Conservation (phyloP, 2,329 filamentous ascomycete genomes). For the Fusarium solani-melongenae region DNA sequence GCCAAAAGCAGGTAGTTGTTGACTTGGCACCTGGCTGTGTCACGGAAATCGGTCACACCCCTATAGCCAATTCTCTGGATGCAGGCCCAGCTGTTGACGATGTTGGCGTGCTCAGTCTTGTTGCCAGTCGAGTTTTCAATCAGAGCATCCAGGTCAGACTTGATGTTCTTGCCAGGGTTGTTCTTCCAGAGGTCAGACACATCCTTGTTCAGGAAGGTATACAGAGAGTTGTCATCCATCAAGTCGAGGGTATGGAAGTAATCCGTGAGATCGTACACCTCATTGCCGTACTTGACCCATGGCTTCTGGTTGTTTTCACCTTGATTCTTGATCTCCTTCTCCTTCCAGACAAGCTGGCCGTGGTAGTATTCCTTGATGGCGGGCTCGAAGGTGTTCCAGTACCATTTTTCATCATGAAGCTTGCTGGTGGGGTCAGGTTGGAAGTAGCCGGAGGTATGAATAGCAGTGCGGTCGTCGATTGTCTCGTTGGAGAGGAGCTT, state of each 20-base stretch:
- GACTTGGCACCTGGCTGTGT: slow-evolving; percentile 79
- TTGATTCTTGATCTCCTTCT: slow-evolving; percentile 67
- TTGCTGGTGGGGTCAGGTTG: slow-evolving; percentile 65
- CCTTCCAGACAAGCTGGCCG: slow-evolving; percentile 82
- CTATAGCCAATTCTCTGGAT: slow-evolving; percentile 85
- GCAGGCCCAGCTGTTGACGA: slow-evolving; percentile 79
- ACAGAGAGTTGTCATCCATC: slow-evolving; percentile 65
- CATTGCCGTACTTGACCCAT: slow-evolving; percentile 83
- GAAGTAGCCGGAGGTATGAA: slow-evolving; percentile 77
- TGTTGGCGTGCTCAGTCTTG: slow-evolving; percentile 58
- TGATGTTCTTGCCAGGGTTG: slow-evolving; percentile 85
- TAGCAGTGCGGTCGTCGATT: slow-evolving; percentile 61
- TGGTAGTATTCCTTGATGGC: slow-evolving; percentile 88
- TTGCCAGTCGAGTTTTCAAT: slow-evolving; percentile 62
- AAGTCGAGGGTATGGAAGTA: slow-evolving; percentile 83
- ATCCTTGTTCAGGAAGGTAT: slow-evolving; percentile 77
- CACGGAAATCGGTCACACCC: slow-evolving; percentile 86
- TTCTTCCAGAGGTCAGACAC: slow-evolving; percentile 76
- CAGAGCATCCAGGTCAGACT: slow-evolving; percentile 68
- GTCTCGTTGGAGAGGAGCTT: slow-evolving; percentile 74
- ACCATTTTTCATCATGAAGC: slow-evolving; percentile 79
- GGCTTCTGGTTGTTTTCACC: slow-evolving; percentile 75
- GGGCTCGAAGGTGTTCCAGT: slow-evolving; percentile 77
- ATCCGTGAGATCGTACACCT: slow-evolving; percentile 89
- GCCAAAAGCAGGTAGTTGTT: slow-evolving; percentile 92